Base-by-base conservation (phyloP, 495 filamentous ascomycete genomes). In the Letharia columbiana region DNA sequence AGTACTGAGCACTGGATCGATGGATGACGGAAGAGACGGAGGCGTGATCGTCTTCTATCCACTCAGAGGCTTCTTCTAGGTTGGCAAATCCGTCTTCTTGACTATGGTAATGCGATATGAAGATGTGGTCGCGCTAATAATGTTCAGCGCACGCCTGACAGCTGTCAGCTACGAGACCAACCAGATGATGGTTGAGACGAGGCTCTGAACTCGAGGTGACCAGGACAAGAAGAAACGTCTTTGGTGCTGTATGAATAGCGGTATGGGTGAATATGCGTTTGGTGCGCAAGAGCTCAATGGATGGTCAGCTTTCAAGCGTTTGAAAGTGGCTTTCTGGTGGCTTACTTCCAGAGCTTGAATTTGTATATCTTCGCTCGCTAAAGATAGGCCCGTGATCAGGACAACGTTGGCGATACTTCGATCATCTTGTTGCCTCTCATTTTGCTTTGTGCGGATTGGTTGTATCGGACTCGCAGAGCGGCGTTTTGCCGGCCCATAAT, bases 81-180 rank as follows among this genome's bases (percentile, higher is more conserved):
- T 93, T 86, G 2, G 83, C 79, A 64, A 89, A 88, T 0, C 87
- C 90, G 73, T 92, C 86, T 20, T 86, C 82, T 6, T 82, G 78
- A 44, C 87, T 81, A 72, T 98, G 92, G 76, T 86, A 90, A 75
- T 97, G 91, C 1, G 91, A 92, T 23, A 98, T 85, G 71, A 92
- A 90, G 66, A 98, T 85, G 69, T 89, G 84, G 64, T 97, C 92
- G 72, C 89, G 91, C 79, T 96, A 39, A 2, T 15, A 62, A 45
- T 18, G 7, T 49, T 69, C 50, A 73, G 58, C 5, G 31, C 56
- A 45, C 3, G 35, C 3, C 31, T 50, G 41, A 52, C 23, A 54
- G 54, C 41, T 33, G 10, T 18, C 23, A 40, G 13, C n/a, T 18
- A n/a, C 9, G 8, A 37, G 17, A 67, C 76, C 57, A 44, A 86